Base-by-base conservation (phyloP, 768 basidiomycete genomes). In the Candolleomyces efflorescens region DNA sequence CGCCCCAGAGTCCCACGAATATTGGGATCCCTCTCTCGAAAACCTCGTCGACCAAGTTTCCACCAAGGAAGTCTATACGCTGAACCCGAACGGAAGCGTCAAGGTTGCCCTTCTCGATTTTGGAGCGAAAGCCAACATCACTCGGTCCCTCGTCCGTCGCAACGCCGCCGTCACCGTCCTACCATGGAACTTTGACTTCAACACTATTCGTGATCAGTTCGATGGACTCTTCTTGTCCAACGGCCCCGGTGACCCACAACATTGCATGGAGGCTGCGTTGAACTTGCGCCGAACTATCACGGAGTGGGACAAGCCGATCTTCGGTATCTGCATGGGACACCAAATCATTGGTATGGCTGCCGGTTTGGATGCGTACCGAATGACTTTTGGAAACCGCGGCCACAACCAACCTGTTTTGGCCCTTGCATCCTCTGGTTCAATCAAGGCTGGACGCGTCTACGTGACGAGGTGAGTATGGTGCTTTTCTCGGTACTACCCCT, bases 301-400 rank as follows among this genome's bases (percentile, higher is more conserved):
- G 32, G 92, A 95, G 72, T 98, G 96, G 96, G 75, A 85, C 68
- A 92, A 86, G 69, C 97, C 97, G 11, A 81, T 98, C 41, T 98
- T 98, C 63, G 97, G 97, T 54, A 95, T 99, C 63, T 99, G 97
- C 74, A 98, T 99, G 97, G 97, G 96, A 52, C 93, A 98, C 69
- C 96, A 98, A 73, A 83, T 99, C 64, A 90, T 99, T 63, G 97
- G 96, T 50, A 90, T 99, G 81, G 97, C 96, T 24, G 96, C 94
- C 22, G 96, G 97, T 20, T 72, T 98, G 54, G 95, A 97, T 63
- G 93, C 95, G 18, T 98, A 98, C 72, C 83, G 97, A 46, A 99
- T 99, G 97, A 94, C 89, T 10, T 99, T 98, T 69, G 97, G 97
- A n/a, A 98, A 99, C 71, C 89, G 97, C 63, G 97, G 97, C 17